phyloP scores from a whole-genome alignment of 345 rosid species.

The Salix suchowensis region DNA sequence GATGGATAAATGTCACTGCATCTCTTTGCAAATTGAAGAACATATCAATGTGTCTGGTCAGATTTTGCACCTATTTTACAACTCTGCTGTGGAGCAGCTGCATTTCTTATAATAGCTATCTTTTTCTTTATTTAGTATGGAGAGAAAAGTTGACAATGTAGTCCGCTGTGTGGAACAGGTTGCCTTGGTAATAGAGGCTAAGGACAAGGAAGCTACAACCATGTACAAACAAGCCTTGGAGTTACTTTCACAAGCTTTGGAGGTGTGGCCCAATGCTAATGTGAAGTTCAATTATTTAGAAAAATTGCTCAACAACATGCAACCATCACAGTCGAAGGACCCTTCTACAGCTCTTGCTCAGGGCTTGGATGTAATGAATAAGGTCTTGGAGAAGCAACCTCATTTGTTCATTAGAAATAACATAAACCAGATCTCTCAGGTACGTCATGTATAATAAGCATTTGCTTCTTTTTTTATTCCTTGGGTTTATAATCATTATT shows the following conservation, averaged over 20 bases:
- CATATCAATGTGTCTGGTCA: background rate
- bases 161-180: slow-evolving; percentile 52
- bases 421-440: slow-evolving; percentile 89
- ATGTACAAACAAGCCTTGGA: slow-evolving; percentile 95
- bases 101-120: background rate
- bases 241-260: slow-evolving; percentile 89
- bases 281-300: slow-evolving; percentile 96
- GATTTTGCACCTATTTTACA: background rate
- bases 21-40: background rate
- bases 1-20: background rate
- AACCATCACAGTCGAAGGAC: slow-evolving; percentile 92
- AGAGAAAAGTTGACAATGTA: background rate
- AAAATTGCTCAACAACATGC: slow-evolving; percentile 76
- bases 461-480: slow-evolving; percentile 5
- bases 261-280: slow-evolving; percentile 98
- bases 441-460: slow-evolving; percentile 21
- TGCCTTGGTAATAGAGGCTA: slow-evolving; percentile 98
- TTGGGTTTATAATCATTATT: background rate
- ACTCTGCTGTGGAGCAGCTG: background rate
- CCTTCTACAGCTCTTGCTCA: slow-evolving; percentile 96
- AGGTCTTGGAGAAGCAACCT: slow-evolving; percentile 94
- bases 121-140: background rate
- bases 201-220: slow-evolving; percentile 84
- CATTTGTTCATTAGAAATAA: slow-evolving; percentile 88
- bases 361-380: slow-evolving; percentile 99